Conservation (phyloP, 345 rosid genomes). For the Boechera retrofracta region DNA sequence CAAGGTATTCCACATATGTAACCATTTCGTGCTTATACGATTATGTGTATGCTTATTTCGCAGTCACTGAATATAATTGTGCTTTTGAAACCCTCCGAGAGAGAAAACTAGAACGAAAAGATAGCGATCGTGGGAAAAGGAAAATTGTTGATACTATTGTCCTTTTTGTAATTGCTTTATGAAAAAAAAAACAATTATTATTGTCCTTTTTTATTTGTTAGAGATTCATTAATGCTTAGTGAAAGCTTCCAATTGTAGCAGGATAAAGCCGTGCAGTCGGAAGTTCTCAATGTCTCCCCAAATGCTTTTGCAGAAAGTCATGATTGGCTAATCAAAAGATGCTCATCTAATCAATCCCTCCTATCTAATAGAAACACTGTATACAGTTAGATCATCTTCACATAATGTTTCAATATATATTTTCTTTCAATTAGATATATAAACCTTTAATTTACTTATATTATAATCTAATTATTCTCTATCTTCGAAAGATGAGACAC, state of each 20-base stretch:
- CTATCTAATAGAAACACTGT: background rate
- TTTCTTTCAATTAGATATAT: background rate
- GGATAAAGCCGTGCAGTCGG: constrained; percentile 33
- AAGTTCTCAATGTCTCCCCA: constrained; percentile 22
- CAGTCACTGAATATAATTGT: background rate
- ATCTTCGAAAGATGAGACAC: background rate
- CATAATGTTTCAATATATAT: background rate
- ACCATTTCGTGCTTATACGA: background rate
- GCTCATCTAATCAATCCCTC: constrained; percentile 11
- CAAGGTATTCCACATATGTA: background rate
- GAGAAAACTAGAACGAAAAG: background rate
- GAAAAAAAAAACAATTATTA: background rate
- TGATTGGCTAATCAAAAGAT: constrained; percentile 31
- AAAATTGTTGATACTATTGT: background rate
- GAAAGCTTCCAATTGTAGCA: constrained; percentile 3
- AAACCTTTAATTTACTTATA: too few species aligned
- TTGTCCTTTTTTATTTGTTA: background rate
- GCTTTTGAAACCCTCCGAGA: background rate
- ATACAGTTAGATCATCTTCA: background rate
- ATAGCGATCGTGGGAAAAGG: background rate
- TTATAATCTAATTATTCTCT: background rate
- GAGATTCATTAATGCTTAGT: background rate
- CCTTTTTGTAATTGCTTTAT: background rate
- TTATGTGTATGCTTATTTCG: background rate
- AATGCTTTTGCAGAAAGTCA: constrained; percentile 26